Percentiles rank a stretch among this genome's conserved stretches.
Evolutionary conservation across 257 asterid species (phyloP).

Genomic region (Striga asiatica): DNA sequence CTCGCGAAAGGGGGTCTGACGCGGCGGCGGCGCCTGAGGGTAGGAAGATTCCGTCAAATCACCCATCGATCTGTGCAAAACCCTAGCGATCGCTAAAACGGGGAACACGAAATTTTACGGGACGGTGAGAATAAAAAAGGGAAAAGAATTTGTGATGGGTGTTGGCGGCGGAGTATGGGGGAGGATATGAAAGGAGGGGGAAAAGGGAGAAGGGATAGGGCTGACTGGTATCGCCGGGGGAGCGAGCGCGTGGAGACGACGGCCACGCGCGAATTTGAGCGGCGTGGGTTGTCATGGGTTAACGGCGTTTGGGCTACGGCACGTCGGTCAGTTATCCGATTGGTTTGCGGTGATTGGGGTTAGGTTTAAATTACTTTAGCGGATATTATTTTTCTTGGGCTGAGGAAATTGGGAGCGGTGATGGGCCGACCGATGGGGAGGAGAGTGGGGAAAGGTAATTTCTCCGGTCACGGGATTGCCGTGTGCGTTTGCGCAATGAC

Average conservation of each 20-base stretch:
- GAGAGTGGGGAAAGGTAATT: too few relatives aligned
- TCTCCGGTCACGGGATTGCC: too few relatives aligned
- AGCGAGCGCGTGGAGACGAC: conserved; percentile 31
- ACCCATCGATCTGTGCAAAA: conserved; percentile 26
- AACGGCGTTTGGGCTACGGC: conserved; percentile 13
- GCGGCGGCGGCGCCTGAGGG: conserved; percentile 29
- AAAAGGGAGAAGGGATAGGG: conserved; percentile 6
- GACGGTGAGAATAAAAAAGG: not conserved
- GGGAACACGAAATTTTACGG: not conserved
- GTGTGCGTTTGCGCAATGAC: too few relatives aligned
- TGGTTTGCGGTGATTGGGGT: too few relatives aligned
- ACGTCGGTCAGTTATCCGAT: too few relatives aligned
- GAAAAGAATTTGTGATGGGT: too few relatives aligned
- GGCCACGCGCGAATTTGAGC: too few relatives aligned
- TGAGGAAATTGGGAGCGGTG: too few relatives aligned
- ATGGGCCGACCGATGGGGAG: too few relatives aligned
- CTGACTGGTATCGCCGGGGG: conserved; percentile 25
- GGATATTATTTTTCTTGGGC: too few relatives aligned
- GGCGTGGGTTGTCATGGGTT: too few relatives aligned
- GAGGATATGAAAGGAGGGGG: conserved; percentile 21
- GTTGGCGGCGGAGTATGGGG: conserved; percentile 14
- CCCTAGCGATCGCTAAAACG: not conserved
- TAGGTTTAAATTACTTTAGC: too few relatives aligned
- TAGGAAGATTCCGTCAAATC: conserved; percentile 38
- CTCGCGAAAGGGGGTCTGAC: conserved; percentile 56